These are phyloP conservation scores for Xylaria cubensis DNA, from an alignment of 495 filamentous ascomycete genomes.

Conservation along the genomic window DNA sequence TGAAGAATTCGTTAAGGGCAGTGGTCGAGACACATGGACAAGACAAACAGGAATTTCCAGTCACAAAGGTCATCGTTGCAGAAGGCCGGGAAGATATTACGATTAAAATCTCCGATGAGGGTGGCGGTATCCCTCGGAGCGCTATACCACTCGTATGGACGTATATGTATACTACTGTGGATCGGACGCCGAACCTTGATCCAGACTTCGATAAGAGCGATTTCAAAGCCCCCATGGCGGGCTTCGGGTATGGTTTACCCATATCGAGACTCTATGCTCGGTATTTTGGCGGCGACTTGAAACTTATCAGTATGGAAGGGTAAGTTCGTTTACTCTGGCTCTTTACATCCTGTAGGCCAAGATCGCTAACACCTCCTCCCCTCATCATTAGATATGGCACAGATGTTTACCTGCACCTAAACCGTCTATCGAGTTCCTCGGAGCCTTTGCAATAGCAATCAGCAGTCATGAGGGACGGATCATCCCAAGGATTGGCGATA, in stretches of 20 bases:
- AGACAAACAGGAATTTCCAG: conserved; percentile 93
- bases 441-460: conserved; percentile 98
- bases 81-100: conserved; percentile 99
- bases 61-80: conserved; percentile 95
- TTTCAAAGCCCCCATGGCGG: conserved; percentile 99
- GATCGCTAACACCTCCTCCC: conserved; percentile 21
- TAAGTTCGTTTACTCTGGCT: conserved; percentile 52
- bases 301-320: conserved; percentile 99
- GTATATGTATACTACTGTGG: conserved; percentile 99
- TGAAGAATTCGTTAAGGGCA: conserved; percentile 96
- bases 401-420: conserved; percentile 97
- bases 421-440: conserved; percentile 91
- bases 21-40: conserved; percentile 96
- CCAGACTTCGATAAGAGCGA: conserved; percentile 99
- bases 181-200: conserved; percentile 91
- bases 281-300: conserved; percentile 97
- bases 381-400: conserved; percentile 79
- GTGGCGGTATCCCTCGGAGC: conserved; percentile 90
- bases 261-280: conserved; percentile 93
- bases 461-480: conserved; percentile 89
- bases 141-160: conserved; percentile 97
- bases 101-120: conserved; percentile 96
- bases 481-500: conserved; percentile 87
- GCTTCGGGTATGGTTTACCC: conserved; percentile 94
- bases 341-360: background rate